These are phyloP conservation scores for Teunomyces aglyptinius DNA, from an alignment of 805 yeast genomes.

Conservation along the genomic window DNA sequence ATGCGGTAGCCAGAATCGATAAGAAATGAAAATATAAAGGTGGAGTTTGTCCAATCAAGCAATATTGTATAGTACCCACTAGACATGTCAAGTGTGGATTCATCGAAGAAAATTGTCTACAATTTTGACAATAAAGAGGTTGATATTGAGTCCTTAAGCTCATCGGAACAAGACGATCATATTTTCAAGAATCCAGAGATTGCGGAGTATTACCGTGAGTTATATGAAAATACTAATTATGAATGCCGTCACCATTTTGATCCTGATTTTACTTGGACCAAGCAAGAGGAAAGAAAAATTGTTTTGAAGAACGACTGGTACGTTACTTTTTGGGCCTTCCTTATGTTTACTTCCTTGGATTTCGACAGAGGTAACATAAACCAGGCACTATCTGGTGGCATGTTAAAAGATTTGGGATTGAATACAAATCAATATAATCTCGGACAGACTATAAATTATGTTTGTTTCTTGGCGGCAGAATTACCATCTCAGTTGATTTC, in stretches of 20 bases:
- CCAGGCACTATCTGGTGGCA: constrained; percentile 24
- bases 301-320: constrained; percentile 21
- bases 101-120: not conserved
- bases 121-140: not conserved
- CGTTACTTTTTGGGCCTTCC: constrained; percentile 22
- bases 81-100: not conserved
- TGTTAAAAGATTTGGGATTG: constrained; percentile 19
- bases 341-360: constrained; percentile 23
- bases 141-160: constrained; percentile 5
- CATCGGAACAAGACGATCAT: constrained; percentile 3
- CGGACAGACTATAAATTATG: constrained; percentile 21
- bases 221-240: constrained; percentile 50
- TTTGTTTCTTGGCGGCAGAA: constrained; percentile 23
- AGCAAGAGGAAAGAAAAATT: constrained; percentile 19
- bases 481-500: constrained; percentile 26
- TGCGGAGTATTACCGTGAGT: constrained; percentile 42
- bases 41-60: not conserved
- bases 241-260: constrained; percentile 58
- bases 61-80: not conserved
- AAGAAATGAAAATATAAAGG: not conserved
- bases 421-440: constrained; percentile 23
- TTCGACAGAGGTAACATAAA: constrained; percentile 24
- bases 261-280: constrained; percentile 44
- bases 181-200: constrained; percentile 39
- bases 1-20: too few species aligned